phyloP scores from a whole-genome alignment of 2,329 filamentous ascomycete genomes.

The Pyrenochaeta sp. region DNA sequence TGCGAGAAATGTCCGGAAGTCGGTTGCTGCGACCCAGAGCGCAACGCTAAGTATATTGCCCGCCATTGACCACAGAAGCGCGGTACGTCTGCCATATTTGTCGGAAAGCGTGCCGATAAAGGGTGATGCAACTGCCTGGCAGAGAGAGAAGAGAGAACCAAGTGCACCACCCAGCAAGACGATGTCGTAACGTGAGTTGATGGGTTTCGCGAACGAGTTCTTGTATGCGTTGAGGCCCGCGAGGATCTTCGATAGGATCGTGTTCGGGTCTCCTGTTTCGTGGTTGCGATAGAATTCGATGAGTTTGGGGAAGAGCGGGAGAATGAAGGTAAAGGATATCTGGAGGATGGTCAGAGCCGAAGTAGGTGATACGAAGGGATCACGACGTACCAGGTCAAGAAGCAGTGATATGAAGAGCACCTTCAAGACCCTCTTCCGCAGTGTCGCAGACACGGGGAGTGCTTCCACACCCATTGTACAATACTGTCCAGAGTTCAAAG shows the following conservation, averaged over 20 bases:
- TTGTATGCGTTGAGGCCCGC: conserved; percentile 93
- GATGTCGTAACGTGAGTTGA: conserved; percentile 96
- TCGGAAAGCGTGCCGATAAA: conserved; percentile 91
- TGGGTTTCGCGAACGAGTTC: conserved; percentile 86
- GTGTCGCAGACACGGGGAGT: conserved; percentile 50
- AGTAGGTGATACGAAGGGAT: conserved; percentile 16
- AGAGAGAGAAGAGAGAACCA: conserved; percentile 90
- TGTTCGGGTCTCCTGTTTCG: conserved; percentile 68
- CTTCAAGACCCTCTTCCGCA: conserved; percentile 81
- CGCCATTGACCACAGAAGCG: conserved; percentile 87
- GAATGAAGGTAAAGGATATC: conserved; percentile 98
- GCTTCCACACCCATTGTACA: conserved; percentile 36
- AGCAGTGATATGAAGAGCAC: conserved; percentile 91
- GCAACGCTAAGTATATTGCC: conserved; percentile 94
- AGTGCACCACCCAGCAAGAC: conserved; percentile 92
- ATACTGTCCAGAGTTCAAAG: neutral
- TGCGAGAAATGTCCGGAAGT: conserved; percentile 96
- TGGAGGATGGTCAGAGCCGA: conserved; percentile 50
- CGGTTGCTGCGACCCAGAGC: conserved; percentile 90
- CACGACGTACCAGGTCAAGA: conserved; percentile 78
- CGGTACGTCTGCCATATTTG: conserved; percentile 83
- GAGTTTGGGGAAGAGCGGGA: conserved; percentile 93
- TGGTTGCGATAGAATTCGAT: conserved; percentile 94
- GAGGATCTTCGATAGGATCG: conserved; percentile 81
- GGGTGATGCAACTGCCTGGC: conserved; percentile 91